Evolutionary conservation across 108 stramenopile genomes (phyloP).

Genomic region (Nitzschia palea): DNA sequence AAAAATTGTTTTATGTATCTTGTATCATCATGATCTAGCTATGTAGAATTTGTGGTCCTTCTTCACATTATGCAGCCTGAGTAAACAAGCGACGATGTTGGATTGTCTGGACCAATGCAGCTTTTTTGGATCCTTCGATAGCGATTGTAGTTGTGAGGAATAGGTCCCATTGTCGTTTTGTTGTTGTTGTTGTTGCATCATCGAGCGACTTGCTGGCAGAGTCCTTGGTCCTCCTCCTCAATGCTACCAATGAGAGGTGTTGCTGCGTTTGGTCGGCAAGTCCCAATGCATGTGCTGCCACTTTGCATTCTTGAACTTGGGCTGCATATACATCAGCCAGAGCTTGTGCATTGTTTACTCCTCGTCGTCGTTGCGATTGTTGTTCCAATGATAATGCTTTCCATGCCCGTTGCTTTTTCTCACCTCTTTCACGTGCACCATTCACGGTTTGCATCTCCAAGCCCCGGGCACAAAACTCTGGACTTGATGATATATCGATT

Average conservation of each 20-base stretch:
- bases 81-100: no score
- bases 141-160: background rate
- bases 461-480: background rate
- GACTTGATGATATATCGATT: background rate
- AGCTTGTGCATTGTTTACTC: background rate
- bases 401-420: background rate
- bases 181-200: no score
- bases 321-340: background rate
- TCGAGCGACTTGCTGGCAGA: no score
- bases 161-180: no score
- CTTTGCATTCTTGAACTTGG: background rate
- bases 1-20: no score
- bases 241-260: background rate
- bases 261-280: background rate
- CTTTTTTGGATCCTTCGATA: background rate
- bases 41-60: no score
- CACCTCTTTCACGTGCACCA: background rate
- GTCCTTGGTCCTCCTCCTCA: no score
- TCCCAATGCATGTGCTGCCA: background rate
- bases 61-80: no score
- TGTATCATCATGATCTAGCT: no score
- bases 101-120: no score
- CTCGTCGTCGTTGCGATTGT: background rate
- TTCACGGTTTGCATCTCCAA: background rate
- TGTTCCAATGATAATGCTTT: background rate